These are phyloP conservation scores for Psophocarpus tetragonolobus DNA, from an alignment of 306 rosid species.

Conservation along the genomic window DNA sequence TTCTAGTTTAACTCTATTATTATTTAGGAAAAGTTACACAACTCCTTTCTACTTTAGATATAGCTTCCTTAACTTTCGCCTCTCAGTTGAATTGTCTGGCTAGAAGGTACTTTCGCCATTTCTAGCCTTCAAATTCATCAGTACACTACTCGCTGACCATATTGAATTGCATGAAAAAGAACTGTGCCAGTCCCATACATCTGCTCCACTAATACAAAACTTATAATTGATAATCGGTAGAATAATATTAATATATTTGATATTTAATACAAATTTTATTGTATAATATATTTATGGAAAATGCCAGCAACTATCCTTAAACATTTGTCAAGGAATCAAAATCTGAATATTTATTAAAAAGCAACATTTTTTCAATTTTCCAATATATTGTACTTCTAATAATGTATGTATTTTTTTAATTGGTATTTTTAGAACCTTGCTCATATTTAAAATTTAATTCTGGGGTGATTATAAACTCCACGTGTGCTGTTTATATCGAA, in stretches of 20 bases:
- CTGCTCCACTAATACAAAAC: conserved; percentile 12
- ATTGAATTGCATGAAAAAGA: not conserved
- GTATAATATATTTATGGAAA: not conserved
- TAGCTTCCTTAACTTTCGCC: not conserved
- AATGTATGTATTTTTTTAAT: not conserved
- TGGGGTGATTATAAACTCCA: not conserved
- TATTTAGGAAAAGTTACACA: too few relatives aligned
- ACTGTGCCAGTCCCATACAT: not conserved
- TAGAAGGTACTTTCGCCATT: not conserved
- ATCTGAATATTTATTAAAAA: not conserved
- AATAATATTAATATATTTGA: not conserved
- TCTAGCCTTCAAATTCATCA: not conserved
- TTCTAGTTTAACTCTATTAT: too few relatives aligned
- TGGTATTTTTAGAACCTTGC: not conserved
- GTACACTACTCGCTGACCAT: not conserved
- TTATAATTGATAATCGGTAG: not conserved
- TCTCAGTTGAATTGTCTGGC: not conserved
- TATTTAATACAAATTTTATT: not conserved
- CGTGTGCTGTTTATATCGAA: not conserved
- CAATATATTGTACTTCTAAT: not conserved
- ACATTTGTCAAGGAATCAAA: not conserved
- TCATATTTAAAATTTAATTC: not conserved
- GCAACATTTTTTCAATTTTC: not conserved
- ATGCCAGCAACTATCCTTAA: not conserved
- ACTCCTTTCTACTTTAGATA: not conserved